These are phyloP conservation scores for Plasmodium berghei DNA, from an alignment of 169 alveolate genomes.

Conservation along the genomic window DNA sequence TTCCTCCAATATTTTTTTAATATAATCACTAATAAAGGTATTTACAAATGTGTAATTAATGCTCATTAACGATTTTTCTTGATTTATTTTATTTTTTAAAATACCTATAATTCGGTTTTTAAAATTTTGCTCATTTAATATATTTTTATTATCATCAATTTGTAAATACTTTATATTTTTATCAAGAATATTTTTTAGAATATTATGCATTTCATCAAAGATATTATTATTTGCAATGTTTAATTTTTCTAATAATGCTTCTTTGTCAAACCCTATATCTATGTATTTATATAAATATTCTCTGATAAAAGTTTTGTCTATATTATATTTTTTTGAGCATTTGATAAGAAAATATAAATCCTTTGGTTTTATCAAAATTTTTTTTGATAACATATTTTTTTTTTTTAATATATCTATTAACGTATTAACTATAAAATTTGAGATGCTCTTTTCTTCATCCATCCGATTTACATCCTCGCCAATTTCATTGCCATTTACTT, in stretches of 20 bases:
- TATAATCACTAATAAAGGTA: conserved; percentile 32
- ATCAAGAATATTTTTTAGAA: conserved; percentile 40
- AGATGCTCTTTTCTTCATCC: conserved; percentile 57
- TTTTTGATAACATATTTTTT: conserved; percentile 59
- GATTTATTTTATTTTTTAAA: conserved; percentile 29
- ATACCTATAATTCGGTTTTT: conserved; percentile 73
- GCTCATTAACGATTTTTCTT: not conserved
- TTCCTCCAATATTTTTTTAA: conserved; percentile 8
- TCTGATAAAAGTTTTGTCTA: conserved; percentile 48
- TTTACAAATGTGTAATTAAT: conserved; percentile 49
- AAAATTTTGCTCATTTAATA: conserved; percentile 60
- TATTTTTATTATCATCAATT: conserved; percentile 13
- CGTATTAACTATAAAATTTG: conserved; percentile 70
- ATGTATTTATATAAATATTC: conserved; percentile 15
- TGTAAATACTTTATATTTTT: conserved; percentile 34
- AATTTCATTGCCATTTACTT: too few relatives aligned
- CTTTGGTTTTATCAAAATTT: conserved; percentile 60
- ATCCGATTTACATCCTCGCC: too few relatives aligned
- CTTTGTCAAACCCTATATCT: conserved; percentile 49
- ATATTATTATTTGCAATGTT: not conserved
- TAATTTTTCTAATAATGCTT: conserved; percentile 3
- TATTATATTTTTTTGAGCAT: conserved; percentile 21
- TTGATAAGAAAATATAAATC: conserved; percentile 62
- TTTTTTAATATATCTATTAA: conserved; percentile 58
- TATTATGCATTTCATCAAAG: conserved; percentile 14